phyloP scores from a whole-genome alignment of 768 basidiomycete species.

The Fomitopsis pulvina region DNA sequence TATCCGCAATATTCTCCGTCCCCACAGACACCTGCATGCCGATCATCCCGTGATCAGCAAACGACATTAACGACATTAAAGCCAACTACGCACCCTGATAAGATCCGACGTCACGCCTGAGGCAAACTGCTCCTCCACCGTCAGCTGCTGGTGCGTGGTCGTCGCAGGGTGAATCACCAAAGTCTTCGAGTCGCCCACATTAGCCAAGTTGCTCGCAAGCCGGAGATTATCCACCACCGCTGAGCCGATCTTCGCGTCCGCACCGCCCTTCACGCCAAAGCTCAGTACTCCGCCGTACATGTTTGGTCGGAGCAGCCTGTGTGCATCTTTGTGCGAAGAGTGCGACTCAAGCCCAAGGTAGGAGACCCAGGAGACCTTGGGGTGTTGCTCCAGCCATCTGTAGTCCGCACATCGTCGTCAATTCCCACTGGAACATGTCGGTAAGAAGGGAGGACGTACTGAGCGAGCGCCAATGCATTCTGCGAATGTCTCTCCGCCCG shows the following conservation, averaged over 20 bases:
- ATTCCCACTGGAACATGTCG: not conserved
- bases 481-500: constrained; percentile 64
- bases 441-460: constrained; percentile 22
- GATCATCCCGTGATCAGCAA: not conserved
- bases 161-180: constrained; percentile 74
- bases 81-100: constrained; percentile 45
- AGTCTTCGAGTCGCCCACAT: constrained; percentile 75
- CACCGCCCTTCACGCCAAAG: constrained; percentile 62
- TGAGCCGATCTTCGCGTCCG: constrained; percentile 36
- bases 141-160: constrained; percentile 72
- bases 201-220: constrained; percentile 67
- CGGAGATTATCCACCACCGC: constrained; percentile 64
- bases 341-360: constrained; percentile 69
- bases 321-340: constrained; percentile 51
- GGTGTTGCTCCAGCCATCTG: constrained; percentile 56
- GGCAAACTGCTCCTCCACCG: constrained; percentile 47
- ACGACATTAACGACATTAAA: not conserved
- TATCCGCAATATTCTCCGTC: constrained; percentile 35
- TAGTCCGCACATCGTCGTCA: not conserved
- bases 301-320: constrained; percentile 44
- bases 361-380: constrained; percentile 68
- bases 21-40: constrained; percentile 32
- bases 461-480: constrained; percentile 66
- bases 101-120: constrained; percentile 72
- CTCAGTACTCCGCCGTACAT: constrained; percentile 69